Base-by-base conservation (phyloP, 148 eudicot species). In the Pharnaceum exiguum region DNA sequence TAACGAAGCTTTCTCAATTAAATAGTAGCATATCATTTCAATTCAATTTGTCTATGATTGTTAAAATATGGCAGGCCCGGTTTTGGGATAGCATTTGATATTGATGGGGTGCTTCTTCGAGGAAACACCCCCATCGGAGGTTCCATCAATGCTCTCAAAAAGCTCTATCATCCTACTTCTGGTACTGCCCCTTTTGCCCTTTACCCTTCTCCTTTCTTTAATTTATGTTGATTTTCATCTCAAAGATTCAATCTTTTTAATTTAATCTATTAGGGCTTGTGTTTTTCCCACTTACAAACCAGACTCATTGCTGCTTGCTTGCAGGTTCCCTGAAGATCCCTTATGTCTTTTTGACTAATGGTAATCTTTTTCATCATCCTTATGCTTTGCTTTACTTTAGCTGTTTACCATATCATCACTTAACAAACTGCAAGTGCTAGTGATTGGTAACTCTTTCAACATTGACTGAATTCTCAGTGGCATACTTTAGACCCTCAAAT, bases 291-390 rank as follows among this genome's bases (percentile, higher is more conserved):
- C 7, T 55, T 2, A 25, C 12, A 55, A 19, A 6, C 10, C 19
- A n/a, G 29, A 45, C 38, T 46, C 2, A 15, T 24, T 18, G 19
- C 49, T 57, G 10, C 13, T 42, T 32, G 39, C 48, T 28, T 55
- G 68, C 75, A 89, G 96, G 90, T 62, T 65, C 69, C 25, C 52
- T 85, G 76, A 83, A 70, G 66, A 59, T 89, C 56, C 94, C 96
- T 16, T 89, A 63, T 66, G 78, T 81, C 65, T 89, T 89, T 67
- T 47, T 89, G 76, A 89, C 96, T 27, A 89, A 89, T 54, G 96
- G 96, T 89, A 70, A 66, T 74, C 46, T 18, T 16, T 55, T 46
- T 10, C 36, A 36, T 2, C 22, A 31, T 27, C 30, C 17, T 12
- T 49, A n/a, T 40, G 46, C 21, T 18, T 26, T 18, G 17, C 25